Evolutionary conservation across 1,139 yeast species (phyloP).

Genomic region (Blastobotrys capitulatus): DNA sequence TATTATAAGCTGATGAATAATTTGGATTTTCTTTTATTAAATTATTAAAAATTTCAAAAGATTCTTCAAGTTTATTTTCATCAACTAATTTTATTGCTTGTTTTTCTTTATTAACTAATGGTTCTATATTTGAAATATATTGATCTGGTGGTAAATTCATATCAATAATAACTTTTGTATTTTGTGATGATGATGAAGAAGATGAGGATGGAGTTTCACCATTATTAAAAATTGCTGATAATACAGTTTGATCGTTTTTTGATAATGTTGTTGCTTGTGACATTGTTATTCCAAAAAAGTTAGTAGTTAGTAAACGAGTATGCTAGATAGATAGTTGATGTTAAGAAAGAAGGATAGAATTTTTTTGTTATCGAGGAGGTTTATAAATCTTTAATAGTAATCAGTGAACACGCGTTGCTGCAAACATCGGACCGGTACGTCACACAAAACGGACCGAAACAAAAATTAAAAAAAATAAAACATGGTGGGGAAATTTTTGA

Average conservation of each 20-base stretch:
- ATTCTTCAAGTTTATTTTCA: constrained; percentile 14
- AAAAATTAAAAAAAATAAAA: no score
- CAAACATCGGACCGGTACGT: no score
- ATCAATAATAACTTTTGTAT: constrained; percentile 18
- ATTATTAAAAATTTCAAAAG: constrained; percentile 19
- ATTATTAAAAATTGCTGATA: constrained; percentile 19
- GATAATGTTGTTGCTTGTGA: constrained; percentile 17
- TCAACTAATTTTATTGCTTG: constrained; percentile 22
- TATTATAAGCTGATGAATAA: constrained; percentile 33
- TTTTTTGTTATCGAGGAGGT: no score
- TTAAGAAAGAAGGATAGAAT: no score
- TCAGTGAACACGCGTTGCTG: no score
- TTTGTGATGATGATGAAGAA: neutral
- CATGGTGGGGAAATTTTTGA: no score
- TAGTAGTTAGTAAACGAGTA: no score
- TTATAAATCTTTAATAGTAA: no score
- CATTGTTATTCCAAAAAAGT: no score
- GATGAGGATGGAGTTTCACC: constrained; percentile 17
- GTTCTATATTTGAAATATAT: constrained; percentile 19
- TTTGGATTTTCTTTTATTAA: constrained; percentile 25
- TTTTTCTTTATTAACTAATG: constrained; percentile 23
- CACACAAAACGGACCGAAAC: no score
- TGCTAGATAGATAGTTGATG: no score
- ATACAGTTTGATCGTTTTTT: constrained; percentile 19
- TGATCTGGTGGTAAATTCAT: constrained; percentile 25